Base-by-base conservation (phyloP, 2,329 filamentous ascomycete genomes). In the Nothomitra cinnamomea region DNA sequence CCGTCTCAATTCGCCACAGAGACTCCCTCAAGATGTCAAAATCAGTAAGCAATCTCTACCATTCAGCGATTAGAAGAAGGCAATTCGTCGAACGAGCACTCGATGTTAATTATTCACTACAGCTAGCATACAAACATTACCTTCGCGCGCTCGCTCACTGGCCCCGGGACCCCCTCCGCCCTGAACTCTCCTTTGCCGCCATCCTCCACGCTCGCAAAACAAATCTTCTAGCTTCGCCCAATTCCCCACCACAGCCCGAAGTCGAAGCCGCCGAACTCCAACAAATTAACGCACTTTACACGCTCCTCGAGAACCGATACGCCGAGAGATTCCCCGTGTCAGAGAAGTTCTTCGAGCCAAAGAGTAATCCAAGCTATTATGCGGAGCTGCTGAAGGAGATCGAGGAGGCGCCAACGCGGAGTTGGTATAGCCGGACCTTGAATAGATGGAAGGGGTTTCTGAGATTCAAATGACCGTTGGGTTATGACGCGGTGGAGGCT, bases 221-320 rank as follows among this genome's bases (percentile, higher is more conserved):
- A 32, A 61, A 50, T 51, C 66, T 60, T 7, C 64, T 60, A 49
- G 57, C 43, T 12, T 54, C 53, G 1, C 50, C 59, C 1, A 17
- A 41, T 3, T 24, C 50, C 19, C 10, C 52, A 6, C 12, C 41
- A 10, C 5, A 21, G 13, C 22, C 54, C 15, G 19, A 40, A 59
- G 67, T 61, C 21, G 60, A 62, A 48, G 53, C 58, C 38, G 58
- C 60, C 24, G 72, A 76, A 56, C 60, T 68, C 32, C 63, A 63
- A 32, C 70, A 77, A 59, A 64, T 79, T 53, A 80, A 80, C 59
- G 77, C 76, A 3, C 70, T 82, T 1, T 78, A 76, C 57, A 72
- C 75, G 1, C 65, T 82, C n/a, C 66, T 82, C 2, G 76, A 80
- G 58, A 72, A 82, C 61, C 66, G 75, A 50, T 80, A 79, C 59